Evolutionary conservation across 371 early-diverging fungal genomes (phyloP), one percentile per base, ranked within the genome.

Genomic region (Smittium mucronatum): DNA sequence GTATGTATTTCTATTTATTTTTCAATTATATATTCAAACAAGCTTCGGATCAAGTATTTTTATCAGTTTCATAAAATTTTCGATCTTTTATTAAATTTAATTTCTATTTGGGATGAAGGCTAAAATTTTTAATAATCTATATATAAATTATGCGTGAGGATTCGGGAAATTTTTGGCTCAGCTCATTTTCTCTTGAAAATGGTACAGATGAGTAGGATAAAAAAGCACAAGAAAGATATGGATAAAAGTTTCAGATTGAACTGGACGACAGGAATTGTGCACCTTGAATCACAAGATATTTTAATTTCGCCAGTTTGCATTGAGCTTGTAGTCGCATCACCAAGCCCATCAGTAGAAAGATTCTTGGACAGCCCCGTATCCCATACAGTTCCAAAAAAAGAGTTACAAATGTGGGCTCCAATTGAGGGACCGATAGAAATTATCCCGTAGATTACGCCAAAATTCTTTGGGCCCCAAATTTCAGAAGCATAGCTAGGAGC

Each of bases 401-500:
- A 31, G 64, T 80, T 80, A 66, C 80, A 79, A 30, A 76, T 57
- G 36, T 80, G 80, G 2, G 78, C 80, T 33, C 80, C 80, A 17
- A 80, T 69, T 0, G 80, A 79, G 0, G 80, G 80, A 17, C 77
- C 80, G 57, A 78, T 73, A 28, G 79, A 72, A 31, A 80, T 73
- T 15, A 79, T 35, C 57, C 80, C 80, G 79, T 78, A 80, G 70
- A 75, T 75, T 1, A 79, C 57, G 66, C 79, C 80, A 73, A 80
- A 78, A 67, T 79, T 79, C n/a, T 75, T 69, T 15, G 79, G 73
- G 16, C 80, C 80, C 80, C 80, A 80, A 15, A 75, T 71, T 74
- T 80, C 80, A 5, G 77, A 59, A 2, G 78, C 76, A 26, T 75
- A 74, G 0, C 78, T 80, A 60, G 80, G 80, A 17, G 80, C 77